Evolutionary conservation across 192 early-diverging fungal species (phyloP), one percentile per base, ranked within the genome.

Genomic region (Thamnidium elegans): DNA sequence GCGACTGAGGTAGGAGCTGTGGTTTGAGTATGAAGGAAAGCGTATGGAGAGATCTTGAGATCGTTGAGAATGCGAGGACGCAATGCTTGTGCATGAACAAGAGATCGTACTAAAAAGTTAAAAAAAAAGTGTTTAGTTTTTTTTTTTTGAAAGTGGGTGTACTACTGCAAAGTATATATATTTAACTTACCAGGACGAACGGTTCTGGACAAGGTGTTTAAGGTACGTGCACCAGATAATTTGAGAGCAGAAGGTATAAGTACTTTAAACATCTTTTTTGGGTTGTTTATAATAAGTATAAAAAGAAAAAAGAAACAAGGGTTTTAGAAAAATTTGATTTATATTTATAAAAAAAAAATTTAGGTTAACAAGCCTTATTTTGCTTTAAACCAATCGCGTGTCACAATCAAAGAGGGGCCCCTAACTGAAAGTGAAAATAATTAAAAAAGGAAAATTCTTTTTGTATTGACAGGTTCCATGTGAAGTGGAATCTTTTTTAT

Each of bases 1-100:
- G 51, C 39, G 20, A 34, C 48, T 17, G 50, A 17, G 54, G 50
- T 39, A 26, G 48, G 30, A 4, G 34, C 34, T n/a, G 26, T 14
- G 5, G 42, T 20, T 20, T 54, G 31, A 30, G 50, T 64, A 39
- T 64, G 63, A 36, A 64, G 31, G 34, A 64, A 64, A 59, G 63
- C 63, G 43, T 39, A 17, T 21, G 63, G 63, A 17, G 42, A 36
- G 63, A 53, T 44, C 50, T 54, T 64, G 51, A 64, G 39, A 64
- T 64, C 42, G 3, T 21, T 64, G 9, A 39, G 2, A 39, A 39
- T 39, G 36, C 36, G 36, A 39, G 36, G 36, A 39, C 36, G 36
- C 36, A 39, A 39, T 3, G 36, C 36, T 39, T 39, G 36, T 39
- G 36, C 9, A 39, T 39, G 36, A 3, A 39, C 36, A 39, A 39